Conservation (phyloP, 1,284 basidiomycete genomes). For the Ganoderma sinense region DNA sequence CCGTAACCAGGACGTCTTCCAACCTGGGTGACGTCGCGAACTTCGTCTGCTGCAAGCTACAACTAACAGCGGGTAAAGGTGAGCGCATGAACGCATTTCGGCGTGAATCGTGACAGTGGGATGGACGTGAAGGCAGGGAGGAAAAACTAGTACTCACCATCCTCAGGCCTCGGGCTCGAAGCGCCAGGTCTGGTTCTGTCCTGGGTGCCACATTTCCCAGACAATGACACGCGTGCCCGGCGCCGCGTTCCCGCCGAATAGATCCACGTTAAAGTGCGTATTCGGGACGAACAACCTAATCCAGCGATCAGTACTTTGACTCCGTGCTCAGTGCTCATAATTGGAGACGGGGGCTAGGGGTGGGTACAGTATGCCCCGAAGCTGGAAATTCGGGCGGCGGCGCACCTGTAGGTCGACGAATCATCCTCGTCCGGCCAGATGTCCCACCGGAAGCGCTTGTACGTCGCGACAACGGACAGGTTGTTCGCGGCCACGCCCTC, state of each 20-base stretch:
- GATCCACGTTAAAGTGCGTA: constrained; percentile 32
- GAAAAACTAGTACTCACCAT: constrained; percentile 25
- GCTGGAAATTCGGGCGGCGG: too few relatives aligned
- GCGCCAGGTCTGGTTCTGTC: constrained; percentile 37
- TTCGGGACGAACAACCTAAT: neutral
- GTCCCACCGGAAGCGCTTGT: constrained; percentile 37
- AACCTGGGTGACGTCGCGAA: neutral
- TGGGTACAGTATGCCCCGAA: too few relatives aligned
- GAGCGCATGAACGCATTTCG: neutral
- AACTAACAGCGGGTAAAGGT: neutral
- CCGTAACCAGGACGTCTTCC: neutral
- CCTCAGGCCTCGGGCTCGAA: constrained; percentile 26
- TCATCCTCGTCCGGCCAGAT: constrained; percentile 31
- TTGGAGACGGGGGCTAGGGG: too few relatives aligned
- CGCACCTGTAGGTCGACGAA: constrained; percentile 22
- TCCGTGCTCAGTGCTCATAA: too few relatives aligned
- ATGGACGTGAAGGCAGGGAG: neutral
- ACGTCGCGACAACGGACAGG: constrained; percentile 43
- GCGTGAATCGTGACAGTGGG: neutral
- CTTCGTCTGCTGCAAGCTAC: neutral
- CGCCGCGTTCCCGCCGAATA: constrained; percentile 36
- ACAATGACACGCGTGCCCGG: constrained; percentile 35
- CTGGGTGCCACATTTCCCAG: constrained; percentile 35
- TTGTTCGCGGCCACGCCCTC: neutral
- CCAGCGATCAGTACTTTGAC: neutral